Evolutionary conservation across 805 yeast species (phyloP), one percentile per base, ranked within the genome.

Genomic region (Ogataea pini): DNA sequence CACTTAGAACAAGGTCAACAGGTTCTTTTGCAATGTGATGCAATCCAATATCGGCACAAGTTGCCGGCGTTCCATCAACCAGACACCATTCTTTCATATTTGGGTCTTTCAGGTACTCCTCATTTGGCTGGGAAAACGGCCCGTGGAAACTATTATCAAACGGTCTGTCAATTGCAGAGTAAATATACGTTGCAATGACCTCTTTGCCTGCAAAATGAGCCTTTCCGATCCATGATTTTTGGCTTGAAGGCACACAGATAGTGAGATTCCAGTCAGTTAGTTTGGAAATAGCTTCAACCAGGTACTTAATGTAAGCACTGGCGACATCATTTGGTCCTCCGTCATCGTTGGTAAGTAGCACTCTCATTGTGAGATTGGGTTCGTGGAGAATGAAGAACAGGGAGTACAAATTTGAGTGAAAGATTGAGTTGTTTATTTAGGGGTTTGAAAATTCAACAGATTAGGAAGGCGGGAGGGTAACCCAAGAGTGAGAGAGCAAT

Each of bases 171-270:
- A 72, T 65, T 0, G 79, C 73, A 16, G 86, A 77, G 59, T 87
- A 87, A n/a, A 85, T 72, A 61, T 80, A 87, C 2, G 79, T 72
- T 1, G 86, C 79, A 2, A 79, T 69, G 34, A 86, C 71, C 22
- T 80, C 77, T 53, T 78, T 76, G 6, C 89, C 92, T 0, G 95
- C 95, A 60, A 94, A 82, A 71, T 91, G 97, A 5, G 99, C 98
- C 66, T 94, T 94, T 31, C 97, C 97, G 48, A 90, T 92, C 99
- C 99, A 94, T 12, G 97, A 91, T 58, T 94, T 73, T 59, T 80
- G 84, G 48, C 89, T 96, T 45, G 82, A 78, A 10, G 99, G 99
- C 2, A 94, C 85, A 22, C 85, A 90, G 17, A 91, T 82, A 19
- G 90, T 82, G 27, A 91, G 68, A 22, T 86, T 80, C 98, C 98